Conservation (phyloP, 2,329 filamentous ascomycete genomes). For the Juglanconis sp. region DNA sequence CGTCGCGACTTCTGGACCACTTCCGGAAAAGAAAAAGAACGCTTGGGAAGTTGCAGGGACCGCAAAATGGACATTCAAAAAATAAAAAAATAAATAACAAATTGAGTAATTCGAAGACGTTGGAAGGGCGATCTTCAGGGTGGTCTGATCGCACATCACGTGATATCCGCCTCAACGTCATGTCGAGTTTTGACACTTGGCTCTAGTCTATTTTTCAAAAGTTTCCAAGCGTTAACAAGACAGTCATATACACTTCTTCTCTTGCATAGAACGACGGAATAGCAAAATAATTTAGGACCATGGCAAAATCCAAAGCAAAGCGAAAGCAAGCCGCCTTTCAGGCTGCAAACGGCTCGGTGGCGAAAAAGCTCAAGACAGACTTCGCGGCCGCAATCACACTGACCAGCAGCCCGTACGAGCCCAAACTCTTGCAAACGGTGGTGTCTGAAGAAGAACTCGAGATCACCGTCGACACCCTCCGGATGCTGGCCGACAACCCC, state of each 20-base stretch:
- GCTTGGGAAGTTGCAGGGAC: too few relatives aligned
- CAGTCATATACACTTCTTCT: too few relatives aligned
- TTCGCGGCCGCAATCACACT: not conserved
- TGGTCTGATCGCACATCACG: not conserved
- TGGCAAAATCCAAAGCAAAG: slow-evolving; percentile 17
- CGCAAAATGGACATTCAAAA: too few relatives aligned
- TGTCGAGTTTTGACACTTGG: not conserved
- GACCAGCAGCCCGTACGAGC: slow-evolving; percentile 6
- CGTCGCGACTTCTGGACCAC: too few relatives aligned
- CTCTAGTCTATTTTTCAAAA: not conserved
- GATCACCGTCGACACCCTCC: slow-evolving; percentile 17
- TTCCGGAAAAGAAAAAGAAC: too few relatives aligned
- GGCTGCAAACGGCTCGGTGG: slow-evolving; percentile 1
- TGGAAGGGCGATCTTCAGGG: not conserved
- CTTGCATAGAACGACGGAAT: not conserved
- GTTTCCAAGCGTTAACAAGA: not conserved
- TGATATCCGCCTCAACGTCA: slow-evolving; percentile 6
- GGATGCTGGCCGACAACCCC: slow-evolving; percentile 42
- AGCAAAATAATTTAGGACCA: not conserved
- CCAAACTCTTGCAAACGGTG: slow-evolving; percentile 12
- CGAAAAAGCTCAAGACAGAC: slow-evolving; percentile 14
- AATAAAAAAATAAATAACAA: too few relatives aligned
- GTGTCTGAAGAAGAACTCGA: slow-evolving; percentile 18
- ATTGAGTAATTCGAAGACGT: too few relatives aligned
- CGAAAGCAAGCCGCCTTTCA: slow-evolving; percentile 14